Percentiles rank a stretch among this genome's conserved stretches.
phyloP scores from a whole-genome alignment of 176 grass and related monocot species.

The Tillandsia leiboldiana region DNA sequence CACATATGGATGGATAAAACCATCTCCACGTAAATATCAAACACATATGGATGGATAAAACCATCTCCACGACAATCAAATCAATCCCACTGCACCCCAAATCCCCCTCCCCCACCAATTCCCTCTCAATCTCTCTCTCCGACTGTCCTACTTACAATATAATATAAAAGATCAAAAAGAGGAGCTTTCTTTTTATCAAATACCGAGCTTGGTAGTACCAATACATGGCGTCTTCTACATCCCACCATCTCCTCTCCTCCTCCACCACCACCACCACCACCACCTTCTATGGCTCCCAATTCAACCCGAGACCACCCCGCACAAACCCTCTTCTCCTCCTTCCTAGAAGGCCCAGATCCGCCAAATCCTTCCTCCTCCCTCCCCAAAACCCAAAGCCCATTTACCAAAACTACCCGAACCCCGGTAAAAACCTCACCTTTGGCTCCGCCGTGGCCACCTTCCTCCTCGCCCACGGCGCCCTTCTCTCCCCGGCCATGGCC shows the following conservation, averaged over 20 bases:
- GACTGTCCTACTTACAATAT: not conserved
- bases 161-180: not conserved
- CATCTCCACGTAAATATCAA: no score
- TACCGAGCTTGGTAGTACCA: not conserved
- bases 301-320: conserved; percentile 18
- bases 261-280: conserved; percentile 66
- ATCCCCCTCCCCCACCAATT: not conserved
- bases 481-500: conserved; percentile 30
- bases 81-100: not conserved
- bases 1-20: not conserved
- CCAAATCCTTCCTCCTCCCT: conserved; percentile 29
- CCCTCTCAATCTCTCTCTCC: not conserved
- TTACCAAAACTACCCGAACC: not conserved
- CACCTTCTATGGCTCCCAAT: conserved; percentile 39
- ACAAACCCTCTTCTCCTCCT: conserved; percentile 30
- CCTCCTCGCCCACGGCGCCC: conserved; percentile 23
- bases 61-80: not conserved
- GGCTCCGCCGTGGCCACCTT: conserved; percentile 30
- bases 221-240: conserved; percentile 22
- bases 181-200: not conserved
- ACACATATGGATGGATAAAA: not conserved
- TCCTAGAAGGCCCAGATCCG: conserved; percentile 16
- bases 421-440: not conserved
- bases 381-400: not conserved
- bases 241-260: conserved; percentile 64